These are phyloP conservation scores for Viola pubescens DNA, from an alignment of 441 rosid genomes.

Conservation along the genomic window DNA sequence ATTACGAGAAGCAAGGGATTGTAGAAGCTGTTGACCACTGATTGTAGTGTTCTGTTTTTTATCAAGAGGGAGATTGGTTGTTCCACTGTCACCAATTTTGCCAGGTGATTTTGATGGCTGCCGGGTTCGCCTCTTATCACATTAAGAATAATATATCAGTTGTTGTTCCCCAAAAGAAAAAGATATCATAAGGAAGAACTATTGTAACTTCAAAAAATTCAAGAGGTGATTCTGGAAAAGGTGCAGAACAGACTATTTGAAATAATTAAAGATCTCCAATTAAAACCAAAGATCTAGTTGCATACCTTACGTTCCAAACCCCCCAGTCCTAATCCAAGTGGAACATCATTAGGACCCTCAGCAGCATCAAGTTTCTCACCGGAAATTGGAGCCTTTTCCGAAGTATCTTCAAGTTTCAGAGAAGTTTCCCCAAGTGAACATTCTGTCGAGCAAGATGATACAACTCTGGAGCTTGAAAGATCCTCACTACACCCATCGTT, in stretches of 20 bases:
- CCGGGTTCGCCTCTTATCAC: conserved; percentile 38
- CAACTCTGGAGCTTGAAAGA: conserved; percentile 26
- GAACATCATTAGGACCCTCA: conserved; percentile 38
- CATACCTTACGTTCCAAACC: conserved; percentile 77
- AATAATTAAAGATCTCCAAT: neutral
- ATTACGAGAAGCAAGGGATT: conserved; percentile 46
- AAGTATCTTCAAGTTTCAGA: conserved; percentile 28
- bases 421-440: conserved; percentile 23
- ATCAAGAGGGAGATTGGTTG: conserved; percentile 28
- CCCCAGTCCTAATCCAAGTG: conserved; percentile 88
- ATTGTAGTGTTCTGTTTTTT: conserved; percentile 28
- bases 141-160: conserved; percentile 9
- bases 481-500: conserved; percentile 21
- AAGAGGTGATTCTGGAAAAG: too few relatives aligned
- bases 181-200: neutral
- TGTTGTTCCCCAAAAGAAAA: neutral
- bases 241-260: neutral
- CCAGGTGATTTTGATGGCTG: conserved; percentile 33
- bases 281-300: neutral
- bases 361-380: conserved; percentile 30
- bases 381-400: conserved; percentile 30
- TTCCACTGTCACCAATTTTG: conserved; percentile 28
- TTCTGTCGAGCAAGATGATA: conserved; percentile 18
- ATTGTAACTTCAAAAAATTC: too few relatives aligned
- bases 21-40: conserved; percentile 50